Conservation (phyloP, 1,284 basidiomycete genomes). For the Pseudozyma tsukubaensis region DNA sequence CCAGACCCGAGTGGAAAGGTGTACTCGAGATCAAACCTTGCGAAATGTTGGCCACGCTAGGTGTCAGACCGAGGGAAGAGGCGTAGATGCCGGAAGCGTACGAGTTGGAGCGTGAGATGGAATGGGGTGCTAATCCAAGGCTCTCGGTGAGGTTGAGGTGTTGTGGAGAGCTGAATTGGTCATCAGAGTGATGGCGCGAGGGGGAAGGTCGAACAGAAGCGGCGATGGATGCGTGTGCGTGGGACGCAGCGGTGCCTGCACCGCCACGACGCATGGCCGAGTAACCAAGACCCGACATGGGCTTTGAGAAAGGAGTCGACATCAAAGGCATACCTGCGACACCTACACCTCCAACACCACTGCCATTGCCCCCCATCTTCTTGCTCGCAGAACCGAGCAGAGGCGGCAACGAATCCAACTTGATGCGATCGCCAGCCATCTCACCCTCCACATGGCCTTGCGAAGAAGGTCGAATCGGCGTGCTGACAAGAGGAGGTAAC, state of each 20-base stretch:
- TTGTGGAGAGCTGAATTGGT: constrained; percentile 64
- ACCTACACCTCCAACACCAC: neutral
- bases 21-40: constrained; percentile 27
- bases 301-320: constrained; percentile 50
- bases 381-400: constrained; percentile 35
- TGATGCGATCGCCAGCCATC: constrained; percentile 22
- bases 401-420: constrained; percentile 34
- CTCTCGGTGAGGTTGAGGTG: constrained; percentile 64
- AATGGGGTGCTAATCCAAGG: constrained; percentile 63
- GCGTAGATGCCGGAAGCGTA: constrained; percentile 41
- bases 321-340: constrained; percentile 23
- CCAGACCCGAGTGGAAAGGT: constrained; percentile 36
- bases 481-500: constrained; percentile 44
- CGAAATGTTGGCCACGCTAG: constrained; percentile 49
- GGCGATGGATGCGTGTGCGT: constrained; percentile 5
- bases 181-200: constrained; percentile 35
- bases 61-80: constrained; percentile 53
- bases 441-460: constrained; percentile 17
- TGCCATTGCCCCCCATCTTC: constrained; percentile 22
- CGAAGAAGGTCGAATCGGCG: constrained; percentile 36
- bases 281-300: constrained; percentile 23
- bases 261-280: constrained; percentile 30
- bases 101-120: constrained; percentile 47
- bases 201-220: constrained; percentile 34
- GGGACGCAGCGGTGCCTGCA: constrained; percentile 7